A percentile compares a stretch with the other conserved stretches of the same genome.
Conservation (phyloP, 2,329 filamentous ascomycete genomes). For the Penicillium sp. region DNA sequence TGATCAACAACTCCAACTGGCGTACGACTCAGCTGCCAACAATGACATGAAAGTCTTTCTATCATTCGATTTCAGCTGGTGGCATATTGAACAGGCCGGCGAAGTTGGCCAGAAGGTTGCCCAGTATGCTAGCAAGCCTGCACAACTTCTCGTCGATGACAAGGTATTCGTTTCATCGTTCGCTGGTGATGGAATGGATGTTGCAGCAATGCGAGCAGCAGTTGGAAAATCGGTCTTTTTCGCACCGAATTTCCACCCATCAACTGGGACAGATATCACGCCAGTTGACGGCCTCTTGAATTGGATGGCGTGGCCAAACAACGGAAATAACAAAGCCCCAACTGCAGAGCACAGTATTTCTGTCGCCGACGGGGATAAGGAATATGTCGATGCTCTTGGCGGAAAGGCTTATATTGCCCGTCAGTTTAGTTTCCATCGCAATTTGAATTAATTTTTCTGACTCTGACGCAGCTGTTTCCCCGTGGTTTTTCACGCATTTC, state of each 20-base stretch:
- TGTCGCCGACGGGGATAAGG: conserved; percentile 40
- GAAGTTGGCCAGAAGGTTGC: conserved; percentile 47
- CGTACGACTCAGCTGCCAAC: conserved; percentile 48
- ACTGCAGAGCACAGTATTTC: conserved; percentile 40
- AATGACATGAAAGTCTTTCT: conserved; percentile 54
- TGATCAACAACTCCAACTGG: conserved; percentile 46
- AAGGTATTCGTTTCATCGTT: conserved; percentile 56
- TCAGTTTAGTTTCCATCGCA: conserved; percentile 15
- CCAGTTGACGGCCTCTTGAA: conserved; percentile 42
- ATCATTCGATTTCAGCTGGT: conserved; percentile 57
- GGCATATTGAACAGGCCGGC: conserved; percentile 35
- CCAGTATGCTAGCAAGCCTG: conserved; percentile 44
- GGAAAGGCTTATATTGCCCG: conserved; percentile 51
- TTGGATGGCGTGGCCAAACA: conserved; percentile 46
- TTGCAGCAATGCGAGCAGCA: conserved; percentile 39
- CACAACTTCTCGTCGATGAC: conserved; percentile 49
- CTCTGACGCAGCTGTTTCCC: conserved; percentile 35
- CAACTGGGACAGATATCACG: conserved; percentile 33
- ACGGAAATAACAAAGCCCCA: conserved; percentile 51
- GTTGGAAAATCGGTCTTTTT: conserved; percentile 47
- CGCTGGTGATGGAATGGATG: conserved; percentile 47
- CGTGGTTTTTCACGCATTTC: conserved; percentile 54
- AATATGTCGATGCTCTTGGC: conserved; percentile 33
- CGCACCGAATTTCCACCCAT: conserved; percentile 51
- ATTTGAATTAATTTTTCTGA: neutral